These are phyloP conservation scores for Phytophthora capsici DNA, from an alignment of 352 stramenopile species.

Conservation along the genomic window DNA sequence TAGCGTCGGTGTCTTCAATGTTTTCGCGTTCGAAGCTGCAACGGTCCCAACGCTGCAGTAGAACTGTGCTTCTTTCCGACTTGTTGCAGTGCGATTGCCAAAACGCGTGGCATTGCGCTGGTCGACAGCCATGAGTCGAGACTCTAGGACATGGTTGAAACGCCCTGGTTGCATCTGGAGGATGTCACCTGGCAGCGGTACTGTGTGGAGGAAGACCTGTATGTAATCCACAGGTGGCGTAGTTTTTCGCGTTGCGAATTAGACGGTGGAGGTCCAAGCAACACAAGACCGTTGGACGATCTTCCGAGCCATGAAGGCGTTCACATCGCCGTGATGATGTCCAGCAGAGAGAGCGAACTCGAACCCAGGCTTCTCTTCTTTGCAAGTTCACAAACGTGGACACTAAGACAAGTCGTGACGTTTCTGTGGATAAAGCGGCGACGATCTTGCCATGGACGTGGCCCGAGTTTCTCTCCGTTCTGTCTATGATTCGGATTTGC, in stretches of 20 bases:
- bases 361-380: slow-evolving; percentile 24
- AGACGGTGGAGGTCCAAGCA: background rate
- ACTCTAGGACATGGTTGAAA: no score
- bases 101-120: slow-evolving; percentile 13
- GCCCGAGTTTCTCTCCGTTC: slow-evolving; percentile 17
- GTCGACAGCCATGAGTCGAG: background rate
- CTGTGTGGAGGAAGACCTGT: background rate
- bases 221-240: background rate
- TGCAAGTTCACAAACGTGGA: slow-evolving; percentile 1
- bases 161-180: slow-evolving; percentile 5
- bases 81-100: slow-evolving; percentile 14
- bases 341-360: slow-evolving; percentile 9
- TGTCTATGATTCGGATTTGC: slow-evolving; percentile 28
- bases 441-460: slow-evolving; percentile 10
- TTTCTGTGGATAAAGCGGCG: slow-evolving; percentile 6
- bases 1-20: slow-evolving; percentile 23
- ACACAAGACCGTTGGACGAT: background rate
- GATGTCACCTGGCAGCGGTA: slow-evolving; percentile 16
- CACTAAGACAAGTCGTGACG: background rate
- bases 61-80: background rate
- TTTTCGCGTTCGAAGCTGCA: background rate
- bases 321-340: background rate
- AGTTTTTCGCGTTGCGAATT: background rate
- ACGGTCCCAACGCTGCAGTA: background rate
- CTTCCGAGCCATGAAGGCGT: background rate